Base-by-base conservation (phyloP, 2,329 filamentous ascomycete species). In the Nothophaeocryptopus gaeumannii region DNA sequence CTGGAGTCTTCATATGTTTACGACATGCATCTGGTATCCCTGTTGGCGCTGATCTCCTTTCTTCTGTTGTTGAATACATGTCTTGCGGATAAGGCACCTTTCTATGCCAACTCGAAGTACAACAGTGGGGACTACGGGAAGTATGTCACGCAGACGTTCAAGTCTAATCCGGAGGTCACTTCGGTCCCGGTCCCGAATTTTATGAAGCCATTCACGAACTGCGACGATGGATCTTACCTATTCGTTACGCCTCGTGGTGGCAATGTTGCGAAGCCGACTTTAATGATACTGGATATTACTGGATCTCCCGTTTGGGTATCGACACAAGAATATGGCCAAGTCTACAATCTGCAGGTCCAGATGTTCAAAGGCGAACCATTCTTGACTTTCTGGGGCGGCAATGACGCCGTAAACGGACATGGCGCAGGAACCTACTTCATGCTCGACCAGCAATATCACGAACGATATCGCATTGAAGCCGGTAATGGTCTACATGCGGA, bases 371-470 rank as follows among this genome's bases (percentile, higher is more conserved):
- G 70, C 2, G 59, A 75, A 50, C 58, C 65, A 8, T 77, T 76
- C 60, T 58, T 78, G 42, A 76, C 74, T 0, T 78, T 77, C 55
- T 78, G 75, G 74, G 67, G 71, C n/a, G 75, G 75, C 9, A 62
- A 73, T 12, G 70, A 74, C 55, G 68, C 72, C 30, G 70, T 72
- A n/a, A 69, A 69, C 2, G 76, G 74, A 2, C 72, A 77, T 58
- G 75, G 76, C 2, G 67, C 71, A 35, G 76, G 75, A 12, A 63
- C 64, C 45, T 74, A 75, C 52, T 71, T 74, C 50, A 74, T 79
- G 75, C 51, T 61, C 14, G 59, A 63, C 47, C 53, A 62, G 45
- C 51, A 58, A 30, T 59, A 63, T 30, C 51, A 46, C 38, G 47
- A 73, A 33, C 62, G 71, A 51, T 67, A 61, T 5, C 69, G 67